Conservation (phyloP, 495 filamentous ascomycete species). For the Cairneyella variabilis region DNA sequence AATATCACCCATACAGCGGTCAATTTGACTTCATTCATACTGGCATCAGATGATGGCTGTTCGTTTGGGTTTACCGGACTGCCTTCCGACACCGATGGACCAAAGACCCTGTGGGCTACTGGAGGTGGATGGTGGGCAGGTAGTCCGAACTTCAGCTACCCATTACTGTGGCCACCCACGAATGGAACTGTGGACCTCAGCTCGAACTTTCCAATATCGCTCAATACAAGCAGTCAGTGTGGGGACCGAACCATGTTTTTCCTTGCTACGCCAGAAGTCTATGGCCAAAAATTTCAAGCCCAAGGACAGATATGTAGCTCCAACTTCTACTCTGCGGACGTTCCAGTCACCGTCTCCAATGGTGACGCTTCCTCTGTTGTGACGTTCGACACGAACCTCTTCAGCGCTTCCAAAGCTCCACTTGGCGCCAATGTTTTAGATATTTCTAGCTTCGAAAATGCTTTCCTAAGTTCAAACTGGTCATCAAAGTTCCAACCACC, state of each 20-base stretch:
- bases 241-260: slow-evolving; percentile 18
- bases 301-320: slow-evolving; percentile 25
- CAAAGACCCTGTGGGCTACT: neutral
- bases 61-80: neutral
- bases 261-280: slow-evolving; percentile 2
- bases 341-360: slow-evolving; percentile 23
- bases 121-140: slow-evolving; percentile 20
- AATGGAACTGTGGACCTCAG: neutral
- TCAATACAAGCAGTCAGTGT: slow-evolving; percentile 16
- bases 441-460: slow-evolving; percentile 17
- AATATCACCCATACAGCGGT: neutral
- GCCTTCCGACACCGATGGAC: neutral
- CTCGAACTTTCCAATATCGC: neutral
- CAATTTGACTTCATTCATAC: slow-evolving; percentile 2
- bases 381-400: slow-evolving; percentile 26
- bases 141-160: slow-evolving; percentile 23
- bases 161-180: neutral
- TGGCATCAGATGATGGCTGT: slow-evolving; percentile 11
- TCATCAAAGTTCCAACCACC: slow-evolving; percentile 16
- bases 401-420: neutral
- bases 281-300: slow-evolving; percentile 5
- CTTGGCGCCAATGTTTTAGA: slow-evolving; percentile 10
- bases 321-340: slow-evolving; percentile 32
- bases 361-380: slow-evolving; percentile 22
- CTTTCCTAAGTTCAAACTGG: slow-evolving; percentile 20